Evolutionary conservation across 1,284 basidiomycete species (phyloP), one percentile per base, ranked within the genome.

Genomic region (Sparassis latifolia): DNA sequence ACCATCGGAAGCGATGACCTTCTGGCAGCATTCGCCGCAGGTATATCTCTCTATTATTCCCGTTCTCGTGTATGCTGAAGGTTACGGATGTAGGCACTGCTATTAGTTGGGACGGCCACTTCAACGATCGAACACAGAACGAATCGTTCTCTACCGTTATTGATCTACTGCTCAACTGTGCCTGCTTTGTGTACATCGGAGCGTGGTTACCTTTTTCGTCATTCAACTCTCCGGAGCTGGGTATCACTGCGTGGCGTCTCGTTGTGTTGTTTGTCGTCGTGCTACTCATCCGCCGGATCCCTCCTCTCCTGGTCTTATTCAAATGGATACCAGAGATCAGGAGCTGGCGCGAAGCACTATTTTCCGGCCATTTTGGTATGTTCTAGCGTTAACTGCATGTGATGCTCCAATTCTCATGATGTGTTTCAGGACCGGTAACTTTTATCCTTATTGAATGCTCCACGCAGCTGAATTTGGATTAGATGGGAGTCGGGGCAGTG

Each of bases 21-120:
- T 6, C 71, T 97, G 12, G 92, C 92, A 9, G 86, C 92, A 0
- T 98, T 97, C 64, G 93, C 93, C 31, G 94, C 92, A 62, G 95
- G 94, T 73, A 47, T 42, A 69, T 54, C 3, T 29, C 6, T 43
- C 40, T 44, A 51, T 20, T n/a, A 32, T 29, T 7, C n/a, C 3
- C 6, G 33, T n/a, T 9, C 28, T 10, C 7, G 3, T 20, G 29
- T 10, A 45, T 32, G 12, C 33, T n/a, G 5, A n/a, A 10, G 7
- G 3, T 3, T 10, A 10, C 2, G 31, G 4, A 9, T 5, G 4
- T 10, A 88, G 86, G 86, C 1, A 85, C 79, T 50, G 92, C 94
- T 0, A 88, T 97, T 58, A 92, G 92, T 2, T 97, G 94, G 95
- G 93, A 97, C 63, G 89, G 92, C 38, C 80, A 93, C 64, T 97